Evolutionary conservation across 2,329 filamentous ascomycete species (phyloP), one percentile per base, ranked within the genome.

Genomic region (Pestalotiopsis sp.): DNA sequence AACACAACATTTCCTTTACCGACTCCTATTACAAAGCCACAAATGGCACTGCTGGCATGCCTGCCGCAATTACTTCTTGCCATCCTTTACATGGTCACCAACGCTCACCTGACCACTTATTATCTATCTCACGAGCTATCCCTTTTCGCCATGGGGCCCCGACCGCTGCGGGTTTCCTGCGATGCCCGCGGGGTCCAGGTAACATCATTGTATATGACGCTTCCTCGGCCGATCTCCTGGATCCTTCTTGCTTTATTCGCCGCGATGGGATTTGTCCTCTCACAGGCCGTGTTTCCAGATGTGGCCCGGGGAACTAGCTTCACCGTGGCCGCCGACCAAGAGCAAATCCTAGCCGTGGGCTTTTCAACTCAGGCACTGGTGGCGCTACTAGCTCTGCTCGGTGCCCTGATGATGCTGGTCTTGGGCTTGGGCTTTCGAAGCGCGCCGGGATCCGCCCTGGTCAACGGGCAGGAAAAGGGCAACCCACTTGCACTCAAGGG

Each of bases 81-180:
- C 5, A 67, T 79, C 13, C 79, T 88, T 9, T 88, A 87, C 75
- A 76, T 88, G 39, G 73, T 80, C 12, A 78, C 78, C 61, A 86
- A 88, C 77, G 76, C 81, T 4, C 79, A 86, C 25, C 75, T 88
- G 14, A 84, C 83, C 2, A 76, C 80, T 3, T 86, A 83, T 75
- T 86, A 80, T 73, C 77, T 87, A 52, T 85, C 84, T 1, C 82
- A 86, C 76, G 86, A 88, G 74, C 78, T 85, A 60, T 80, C 83
- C 2, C 81, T 81, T 66, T 86, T 83, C 72, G 81, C 82, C 3
- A 68, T 79, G 1, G 71, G 66, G 64, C 77, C 73, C n/a, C 75
- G 72, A 4, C 72, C 77, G 52, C 79, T 88, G 31, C 83, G 86
- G 39, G 81, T 88, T 39, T 84, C 83, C 1, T 79, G 80, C 13